These are phyloP conservation scores for Cladosporium sphaerospermum DNA, from an alignment of 2,329 filamentous ascomycete genomes.

Conservation along the genomic window DNA sequence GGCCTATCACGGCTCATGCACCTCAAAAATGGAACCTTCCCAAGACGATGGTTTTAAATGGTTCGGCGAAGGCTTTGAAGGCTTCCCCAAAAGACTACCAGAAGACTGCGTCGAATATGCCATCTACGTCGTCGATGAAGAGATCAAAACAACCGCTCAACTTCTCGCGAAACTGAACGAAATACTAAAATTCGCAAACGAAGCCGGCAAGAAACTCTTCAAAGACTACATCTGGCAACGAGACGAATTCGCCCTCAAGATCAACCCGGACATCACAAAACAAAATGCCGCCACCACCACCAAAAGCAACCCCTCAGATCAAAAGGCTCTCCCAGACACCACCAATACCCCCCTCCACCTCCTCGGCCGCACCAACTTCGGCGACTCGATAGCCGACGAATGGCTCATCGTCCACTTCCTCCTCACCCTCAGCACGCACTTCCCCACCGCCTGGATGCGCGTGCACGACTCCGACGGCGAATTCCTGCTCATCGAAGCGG, in stretches of 20 bases:
- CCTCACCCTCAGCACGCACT: constrained; percentile 68
- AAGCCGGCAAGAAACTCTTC: constrained; percentile 59
- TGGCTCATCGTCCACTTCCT: constrained; percentile 93
- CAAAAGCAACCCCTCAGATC: constrained; percentile 30
- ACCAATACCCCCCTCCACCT: constrained; percentile 35
- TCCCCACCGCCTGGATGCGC: constrained; percentile 71
- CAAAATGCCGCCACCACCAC: neutral
- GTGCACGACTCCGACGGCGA: constrained; percentile 87
- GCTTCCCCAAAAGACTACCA: constrained; percentile 61
- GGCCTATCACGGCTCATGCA: constrained; percentile 9
- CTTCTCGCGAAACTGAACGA: constrained; percentile 61
- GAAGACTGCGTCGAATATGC: constrained; percentile 86
- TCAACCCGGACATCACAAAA: constrained; percentile 40
- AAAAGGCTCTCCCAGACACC: constrained; percentile 39
- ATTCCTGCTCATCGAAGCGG: constrained; percentile 90
- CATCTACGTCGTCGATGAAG: constrained; percentile 62
- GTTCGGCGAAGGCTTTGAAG: constrained; percentile 59
- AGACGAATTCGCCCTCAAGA: constrained; percentile 66
- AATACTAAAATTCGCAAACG: constrained; percentile 62
- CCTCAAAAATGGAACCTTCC: constrained; percentile 29
- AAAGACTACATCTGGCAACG: constrained; percentile 94
- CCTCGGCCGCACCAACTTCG: constrained; percentile 74
- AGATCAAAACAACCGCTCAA: constrained; percentile 42
- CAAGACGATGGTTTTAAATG: constrained; percentile 55
- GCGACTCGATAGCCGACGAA: constrained; percentile 93